Evolutionary conservation across 2,329 filamentous ascomycete genomes (phyloP), one percentile per base, ranked within the genome.

Genomic region (Fonsecaea multimorphosa): DNA sequence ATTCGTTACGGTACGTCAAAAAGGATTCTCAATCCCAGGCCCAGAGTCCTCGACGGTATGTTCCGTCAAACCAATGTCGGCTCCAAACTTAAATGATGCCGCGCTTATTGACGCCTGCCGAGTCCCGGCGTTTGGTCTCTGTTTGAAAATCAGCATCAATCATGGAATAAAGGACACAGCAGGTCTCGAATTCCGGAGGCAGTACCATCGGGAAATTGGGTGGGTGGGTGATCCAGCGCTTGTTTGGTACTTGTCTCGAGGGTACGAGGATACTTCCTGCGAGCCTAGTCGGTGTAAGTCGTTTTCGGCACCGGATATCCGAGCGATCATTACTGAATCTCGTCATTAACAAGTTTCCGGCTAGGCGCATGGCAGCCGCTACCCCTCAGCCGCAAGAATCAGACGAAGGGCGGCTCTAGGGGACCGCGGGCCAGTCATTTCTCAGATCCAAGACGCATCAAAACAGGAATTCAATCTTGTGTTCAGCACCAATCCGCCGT

Each of bases 271-370:
- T 24, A 49, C 44, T 24, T 6, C 19, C 22, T 49, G 4, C 44
- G 5, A 49, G 44, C 19, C 19, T 5, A 49, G 5, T 22, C 22
- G 19, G 5, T 11, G 22, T 12, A 24, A n/a, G 19, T 49, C 44
- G 44, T 36, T 12, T 24, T 52, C 58, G 58, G 58, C 58, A 60
- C 44, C 51, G 58, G 11, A 60, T 52, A 60, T 60, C 58, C 58
- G 58, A 52, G 44, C 49, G 58, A 60, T 60, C 58, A 51, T 60
- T 52, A 60, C 58, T 46, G 36, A 29, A 60, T 52, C 29, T 60
- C 58, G 58, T 52, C 51, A 60, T 46, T 40, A 29, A n/a, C n/a
- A 53, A 46, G 22, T 24, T 24, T 32, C 56, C 38, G 56, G 9
- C 40, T 51, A 32, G 29, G 49, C 22, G 58, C 44, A 60, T 38